Percentiles rank a stretch among this genome's conserved stretches.
phyloP scores from a whole-genome alignment of 1,284 basidiomycete genomes.

The Ceratobasidium sp. region DNA sequence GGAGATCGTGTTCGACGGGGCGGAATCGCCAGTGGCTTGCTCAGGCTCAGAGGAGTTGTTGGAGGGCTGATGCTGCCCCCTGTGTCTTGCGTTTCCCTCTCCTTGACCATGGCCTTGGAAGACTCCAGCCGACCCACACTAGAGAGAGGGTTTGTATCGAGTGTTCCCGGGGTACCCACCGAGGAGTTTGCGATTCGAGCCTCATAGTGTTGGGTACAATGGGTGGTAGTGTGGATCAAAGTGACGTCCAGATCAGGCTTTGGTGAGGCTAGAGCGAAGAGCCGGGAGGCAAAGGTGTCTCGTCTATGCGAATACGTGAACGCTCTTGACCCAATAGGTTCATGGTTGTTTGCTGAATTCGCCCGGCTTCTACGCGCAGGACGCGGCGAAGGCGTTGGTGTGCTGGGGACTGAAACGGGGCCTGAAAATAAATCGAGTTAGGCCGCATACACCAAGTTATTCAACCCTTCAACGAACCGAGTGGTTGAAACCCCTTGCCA shows the following conservation, averaged over 20 bases:
- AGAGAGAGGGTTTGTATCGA: neutral
- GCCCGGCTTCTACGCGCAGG: neutral
- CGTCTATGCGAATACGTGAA: neutral
- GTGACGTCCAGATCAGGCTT: neutral
- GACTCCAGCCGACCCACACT: neutral
- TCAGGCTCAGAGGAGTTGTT: neutral
- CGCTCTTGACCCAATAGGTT: neutral
- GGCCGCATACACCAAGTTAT: neutral
- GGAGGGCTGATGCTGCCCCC: neutral
- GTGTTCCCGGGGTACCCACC: no score
- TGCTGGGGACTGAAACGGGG: constrained; percentile 1
- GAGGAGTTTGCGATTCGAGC: constrained; percentile 1
- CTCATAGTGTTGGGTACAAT: constrained; percentile 15
- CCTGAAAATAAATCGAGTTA: neutral
- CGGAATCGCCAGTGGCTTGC: constrained; percentile 20
- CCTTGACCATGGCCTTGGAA: neutral
- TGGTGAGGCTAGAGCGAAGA: constrained; percentile 19
- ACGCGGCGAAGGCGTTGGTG: constrained; percentile 6
- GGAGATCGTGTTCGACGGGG: constrained; percentile 32
- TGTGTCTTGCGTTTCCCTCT: neutral
- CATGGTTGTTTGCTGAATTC: neutral
- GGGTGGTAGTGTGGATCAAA: neutral
- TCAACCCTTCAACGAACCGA: neutral
- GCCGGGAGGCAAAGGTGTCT: constrained; percentile 12
- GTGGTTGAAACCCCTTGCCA: constrained; percentile 17